phyloP scores from a whole-genome alignment of 441 rosid species.

The Gossypium schwendimanii region DNA sequence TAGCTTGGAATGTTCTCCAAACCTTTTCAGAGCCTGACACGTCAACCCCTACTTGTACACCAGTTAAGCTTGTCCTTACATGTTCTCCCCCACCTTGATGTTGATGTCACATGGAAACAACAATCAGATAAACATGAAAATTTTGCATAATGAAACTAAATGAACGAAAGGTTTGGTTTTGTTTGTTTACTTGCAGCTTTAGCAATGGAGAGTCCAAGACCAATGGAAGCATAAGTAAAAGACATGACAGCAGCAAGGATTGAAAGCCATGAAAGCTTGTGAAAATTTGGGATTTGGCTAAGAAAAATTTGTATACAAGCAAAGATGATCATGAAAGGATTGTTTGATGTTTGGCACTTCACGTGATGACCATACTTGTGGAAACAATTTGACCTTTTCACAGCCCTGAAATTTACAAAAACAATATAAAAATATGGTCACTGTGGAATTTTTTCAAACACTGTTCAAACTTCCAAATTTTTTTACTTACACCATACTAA shows the following conservation, averaged over 20 bases:
- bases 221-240: constrained; percentile 64
- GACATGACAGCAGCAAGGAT: constrained; percentile 79
- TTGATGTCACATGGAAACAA: not conserved
- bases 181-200: constrained; percentile 42
- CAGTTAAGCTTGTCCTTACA: constrained; percentile 48
- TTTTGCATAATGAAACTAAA: not conserved
- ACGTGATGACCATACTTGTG: constrained; percentile 59
- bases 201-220: constrained; percentile 71
- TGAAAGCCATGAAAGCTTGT: constrained; percentile 91
- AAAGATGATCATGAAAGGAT: constrained; percentile 65
- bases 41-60: constrained; percentile 56
- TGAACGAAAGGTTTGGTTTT: not conserved
- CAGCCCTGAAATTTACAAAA: constrained; percentile 43
- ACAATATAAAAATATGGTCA: constrained; percentile 1
- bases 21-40: constrained; percentile 65
- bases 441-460: not conserved
- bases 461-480: too few relatives aligned
- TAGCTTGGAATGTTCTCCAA: constrained; percentile 74
- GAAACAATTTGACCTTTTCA: constrained; percentile 76
- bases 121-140: not conserved
- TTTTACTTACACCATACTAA: constrained; percentile 73
- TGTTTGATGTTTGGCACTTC: constrained; percentile 52
- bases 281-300: constrained; percentile 78
- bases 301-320: constrained; percentile 61
- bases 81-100: constrained; percentile 24